phyloP scores from a whole-genome alignment of 75 land plant genomes.

The Picea glauca region DNA sequence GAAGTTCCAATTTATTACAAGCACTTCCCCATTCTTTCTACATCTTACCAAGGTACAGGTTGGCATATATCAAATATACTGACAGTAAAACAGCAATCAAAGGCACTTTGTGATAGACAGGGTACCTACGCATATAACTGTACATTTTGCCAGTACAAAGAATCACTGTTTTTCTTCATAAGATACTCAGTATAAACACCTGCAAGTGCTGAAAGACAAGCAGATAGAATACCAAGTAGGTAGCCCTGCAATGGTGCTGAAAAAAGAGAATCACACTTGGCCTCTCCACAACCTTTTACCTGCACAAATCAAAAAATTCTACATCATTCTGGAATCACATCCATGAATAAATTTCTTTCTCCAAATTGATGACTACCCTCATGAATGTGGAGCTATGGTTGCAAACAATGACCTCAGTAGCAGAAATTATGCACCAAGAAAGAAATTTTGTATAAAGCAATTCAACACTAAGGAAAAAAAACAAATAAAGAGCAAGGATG shows the following conservation, averaged over 20 bases:
- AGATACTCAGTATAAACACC: conserved; percentile 96
- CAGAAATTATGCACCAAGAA: neutral
- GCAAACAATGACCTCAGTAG: neutral
- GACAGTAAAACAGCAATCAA: neutral
- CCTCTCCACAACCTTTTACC: conserved; percentile 95
- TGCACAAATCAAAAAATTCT: conserved; percentile 18
- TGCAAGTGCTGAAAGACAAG: conserved; percentile 93
- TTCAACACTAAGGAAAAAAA: neutral
- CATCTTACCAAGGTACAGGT: neutral
- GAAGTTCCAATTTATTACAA: neutral
- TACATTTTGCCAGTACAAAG: conserved; percentile 95
- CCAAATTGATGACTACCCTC: neutral
- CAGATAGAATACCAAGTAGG: conserved; percentile 79
- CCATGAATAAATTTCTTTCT: neutral
- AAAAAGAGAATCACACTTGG: conserved; percentile 68
- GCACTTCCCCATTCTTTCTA: neutral
- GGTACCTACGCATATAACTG: conserved; percentile 87
- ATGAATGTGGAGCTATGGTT: too few relatives aligned
- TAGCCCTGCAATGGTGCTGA: conserved; percentile 92
- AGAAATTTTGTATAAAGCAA: neutral
- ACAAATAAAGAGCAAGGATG: neutral
- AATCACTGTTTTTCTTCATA: conserved; percentile 96
- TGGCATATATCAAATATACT: neutral
- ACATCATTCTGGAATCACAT: neutral
- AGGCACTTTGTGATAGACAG: neutral